Percentiles rank a stretch among this genome's conserved stretches.
These are phyloP conservation scores for Echinochloa phyllopogon DNA, from an alignment of 176 grass and related monocot species.

Conservation along the genomic window DNA sequence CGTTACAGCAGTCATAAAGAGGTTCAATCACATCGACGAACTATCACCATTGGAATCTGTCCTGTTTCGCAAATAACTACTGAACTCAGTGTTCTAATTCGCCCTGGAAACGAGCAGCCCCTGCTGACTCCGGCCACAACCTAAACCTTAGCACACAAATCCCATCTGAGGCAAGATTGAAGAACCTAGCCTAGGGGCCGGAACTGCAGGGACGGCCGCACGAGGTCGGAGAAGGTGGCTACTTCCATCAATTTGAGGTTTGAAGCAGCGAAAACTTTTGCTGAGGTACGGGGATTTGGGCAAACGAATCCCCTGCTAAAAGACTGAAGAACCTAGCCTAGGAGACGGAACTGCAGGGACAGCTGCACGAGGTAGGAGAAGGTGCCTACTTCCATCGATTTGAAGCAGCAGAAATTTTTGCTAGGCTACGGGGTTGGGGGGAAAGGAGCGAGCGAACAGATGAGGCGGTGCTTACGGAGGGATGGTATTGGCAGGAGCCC, in stretches of 20 bases:
- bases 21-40: not conserved
- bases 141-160: conserved; percentile 2
- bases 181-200: not conserved
- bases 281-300: too few relatives aligned
- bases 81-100: not conserved
- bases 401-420: not conserved
- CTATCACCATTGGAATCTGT: not conserved
- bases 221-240: not conserved
- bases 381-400: not conserved
- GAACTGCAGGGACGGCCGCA: not conserved
- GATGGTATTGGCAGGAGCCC: conserved; percentile 82
- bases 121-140: not conserved
- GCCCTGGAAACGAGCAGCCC: not conserved
- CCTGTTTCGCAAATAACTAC: not conserved
- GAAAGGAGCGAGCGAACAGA: not conserved
- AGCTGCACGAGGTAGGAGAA: not conserved
- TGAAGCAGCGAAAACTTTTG: not conserved
- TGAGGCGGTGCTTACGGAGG: conserved; percentile 62
- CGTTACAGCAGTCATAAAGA: not conserved
- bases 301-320: not conserved
- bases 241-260: not conserved
- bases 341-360: not conserved
- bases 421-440: too few relatives aligned
- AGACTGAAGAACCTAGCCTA: not conserved
- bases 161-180: not conserved